phyloP scores from a whole-genome alignment of 371 early-diverging fungal genomes.

The Smittium culicis region DNA sequence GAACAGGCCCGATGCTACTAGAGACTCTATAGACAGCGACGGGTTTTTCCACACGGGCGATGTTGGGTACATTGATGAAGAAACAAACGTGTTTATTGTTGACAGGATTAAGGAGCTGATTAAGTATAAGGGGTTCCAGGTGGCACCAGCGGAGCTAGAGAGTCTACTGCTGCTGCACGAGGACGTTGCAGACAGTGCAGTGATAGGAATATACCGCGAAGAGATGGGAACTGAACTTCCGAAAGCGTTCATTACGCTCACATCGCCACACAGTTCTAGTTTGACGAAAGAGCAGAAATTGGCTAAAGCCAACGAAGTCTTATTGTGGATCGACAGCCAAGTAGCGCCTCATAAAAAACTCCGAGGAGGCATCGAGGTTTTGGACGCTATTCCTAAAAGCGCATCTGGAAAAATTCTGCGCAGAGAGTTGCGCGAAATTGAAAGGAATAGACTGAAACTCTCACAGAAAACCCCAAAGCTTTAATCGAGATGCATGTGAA shows the following conservation, averaged over 20 bases:
- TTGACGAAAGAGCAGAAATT: constrained; percentile 19
- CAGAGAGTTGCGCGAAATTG: constrained; percentile 18
- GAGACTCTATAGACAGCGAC: constrained; percentile 57
- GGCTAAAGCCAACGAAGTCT: constrained; percentile 32
- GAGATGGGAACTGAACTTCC: constrained; percentile 49
- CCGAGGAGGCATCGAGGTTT: constrained; percentile 62
- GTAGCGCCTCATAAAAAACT: constrained; percentile 61
- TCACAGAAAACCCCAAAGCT: background rate
- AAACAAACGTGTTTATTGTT: constrained; percentile 45
- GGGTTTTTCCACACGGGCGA: constrained; percentile 97
- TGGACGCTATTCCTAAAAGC: constrained; percentile 60
- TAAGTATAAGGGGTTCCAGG: constrained; percentile 53
- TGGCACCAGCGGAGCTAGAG: constrained; percentile 79
- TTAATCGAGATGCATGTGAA: no score
- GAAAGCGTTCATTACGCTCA: constrained; percentile 17
- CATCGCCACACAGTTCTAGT: constrained; percentile 17
- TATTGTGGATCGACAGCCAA: constrained; percentile 39
- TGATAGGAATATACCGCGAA: constrained; percentile 50
- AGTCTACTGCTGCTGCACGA: constrained; percentile 57
- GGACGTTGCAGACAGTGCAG: constrained; percentile 63
- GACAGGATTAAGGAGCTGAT: constrained; percentile 67
- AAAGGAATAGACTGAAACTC: constrained; percentile 4
- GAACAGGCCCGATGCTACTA: constrained; percentile 64
- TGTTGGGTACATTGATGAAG: constrained; percentile 59
- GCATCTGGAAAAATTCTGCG: constrained; percentile 68